Conservation (phyloP, 2,329 filamentous ascomycete genomes). For the Blastomyces gilchristii region DNA sequence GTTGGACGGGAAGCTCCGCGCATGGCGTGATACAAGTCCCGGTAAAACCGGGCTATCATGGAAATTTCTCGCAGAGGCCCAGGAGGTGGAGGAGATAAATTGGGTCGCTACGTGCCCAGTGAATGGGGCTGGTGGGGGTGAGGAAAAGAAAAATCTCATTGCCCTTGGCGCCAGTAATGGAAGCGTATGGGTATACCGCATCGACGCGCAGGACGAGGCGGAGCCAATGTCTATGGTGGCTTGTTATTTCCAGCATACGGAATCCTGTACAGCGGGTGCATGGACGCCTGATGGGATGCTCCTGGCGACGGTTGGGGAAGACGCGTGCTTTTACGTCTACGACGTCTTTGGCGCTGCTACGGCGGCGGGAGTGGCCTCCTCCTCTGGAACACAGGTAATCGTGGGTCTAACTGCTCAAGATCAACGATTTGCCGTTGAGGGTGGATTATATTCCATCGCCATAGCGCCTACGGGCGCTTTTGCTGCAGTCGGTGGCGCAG, state of each 20-base stretch:
- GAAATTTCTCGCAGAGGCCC: constrained; percentile 63
- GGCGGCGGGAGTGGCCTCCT: constrained; percentile 49
- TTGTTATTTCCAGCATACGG: constrained; percentile 85
- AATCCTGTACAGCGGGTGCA: constrained; percentile 72
- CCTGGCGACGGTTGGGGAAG: constrained; percentile 80
- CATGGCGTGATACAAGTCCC: constrained; percentile 48
- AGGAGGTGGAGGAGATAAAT: constrained; percentile 91
- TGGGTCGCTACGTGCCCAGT: constrained; percentile 73
- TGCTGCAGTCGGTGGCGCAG: constrained; percentile 77
- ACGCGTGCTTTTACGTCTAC: constrained; percentile 81
- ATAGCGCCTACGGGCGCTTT: constrained; percentile 70
- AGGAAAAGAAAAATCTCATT: constrained; percentile 63
- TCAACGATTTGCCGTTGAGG: constrained; percentile 84
- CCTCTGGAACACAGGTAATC: constrained; percentile 52
- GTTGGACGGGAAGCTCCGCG: constrained; percentile 70
- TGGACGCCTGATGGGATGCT: constrained; percentile 85
- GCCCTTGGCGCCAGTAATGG: constrained; percentile 85
- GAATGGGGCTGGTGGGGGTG: constrained; percentile 27
- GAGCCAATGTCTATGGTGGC: constrained; percentile 70
- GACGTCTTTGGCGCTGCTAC: constrained; percentile 77
- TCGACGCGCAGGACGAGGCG: constrained; percentile 55
- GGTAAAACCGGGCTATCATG: constrained; percentile 44
- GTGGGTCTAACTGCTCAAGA: constrained; percentile 70
- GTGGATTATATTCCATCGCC: constrained; percentile 79
- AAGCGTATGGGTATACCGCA: constrained; percentile 89